phyloP scores from a whole-genome alignment of 495 filamentous ascomycete species.

The Platismatia glauca region DNA sequence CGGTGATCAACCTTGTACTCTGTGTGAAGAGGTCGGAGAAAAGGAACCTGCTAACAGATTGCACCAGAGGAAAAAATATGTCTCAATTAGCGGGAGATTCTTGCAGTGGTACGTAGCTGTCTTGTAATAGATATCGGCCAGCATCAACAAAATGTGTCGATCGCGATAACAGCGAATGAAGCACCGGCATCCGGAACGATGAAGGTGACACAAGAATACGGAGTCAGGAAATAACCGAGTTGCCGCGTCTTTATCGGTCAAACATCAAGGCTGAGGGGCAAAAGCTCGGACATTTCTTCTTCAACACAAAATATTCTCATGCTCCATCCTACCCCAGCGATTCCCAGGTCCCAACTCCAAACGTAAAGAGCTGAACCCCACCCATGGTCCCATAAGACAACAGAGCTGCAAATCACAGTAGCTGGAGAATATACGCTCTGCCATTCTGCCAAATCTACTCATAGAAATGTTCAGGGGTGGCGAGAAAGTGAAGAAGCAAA shows the following conservation, averaged over 20 bases:
- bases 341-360: background rate
- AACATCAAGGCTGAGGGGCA: background rate
- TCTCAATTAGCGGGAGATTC: background rate
- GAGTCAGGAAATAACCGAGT: background rate
- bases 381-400: background rate
- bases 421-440: background rate
- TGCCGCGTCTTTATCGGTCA: background rate
- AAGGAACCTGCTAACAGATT: no score
- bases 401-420: background rate
- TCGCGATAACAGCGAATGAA: background rate
- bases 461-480: background rate
- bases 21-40: background rate
- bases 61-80: background rate
- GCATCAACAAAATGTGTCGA: background rate
- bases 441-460: background rate
- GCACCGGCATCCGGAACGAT: background rate
- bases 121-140: background rate
- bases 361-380: background rate
- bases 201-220: background rate
- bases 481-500: background rate
- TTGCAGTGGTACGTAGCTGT: background rate
- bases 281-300: background rate
- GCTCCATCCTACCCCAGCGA: background rate
- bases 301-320: no score
- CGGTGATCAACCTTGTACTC: background rate